A percentile compares a stretch with the other conserved stretches of the same genome.
Conservation (phyloP, 164 flowering plant species). For the Magnolia sinica region DNA sequence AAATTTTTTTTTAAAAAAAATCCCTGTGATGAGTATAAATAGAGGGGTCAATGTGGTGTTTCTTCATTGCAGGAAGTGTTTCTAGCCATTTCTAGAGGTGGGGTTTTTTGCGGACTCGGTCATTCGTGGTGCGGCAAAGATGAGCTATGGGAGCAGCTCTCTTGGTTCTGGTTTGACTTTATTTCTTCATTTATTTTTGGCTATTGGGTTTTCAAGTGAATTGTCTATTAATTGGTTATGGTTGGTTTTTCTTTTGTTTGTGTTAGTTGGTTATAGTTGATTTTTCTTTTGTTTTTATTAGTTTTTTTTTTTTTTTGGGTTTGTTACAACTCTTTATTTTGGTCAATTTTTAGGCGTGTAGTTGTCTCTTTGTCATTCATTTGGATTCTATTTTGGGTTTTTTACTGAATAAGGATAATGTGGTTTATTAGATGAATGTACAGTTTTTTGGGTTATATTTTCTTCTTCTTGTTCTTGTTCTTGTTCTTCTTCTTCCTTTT, state of each 20-base stretch:
- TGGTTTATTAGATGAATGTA: not conserved
- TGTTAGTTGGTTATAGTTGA: not conserved
- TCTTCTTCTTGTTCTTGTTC: no score
- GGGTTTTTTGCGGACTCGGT: slow-evolving; percentile 8
- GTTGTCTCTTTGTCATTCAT: not conserved
- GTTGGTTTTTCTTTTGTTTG: not conserved
- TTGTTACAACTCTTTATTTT: no score
- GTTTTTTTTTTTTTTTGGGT: no score
- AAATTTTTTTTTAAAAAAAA: no score
- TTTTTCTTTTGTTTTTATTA: no score
- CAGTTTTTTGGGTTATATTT: no score
- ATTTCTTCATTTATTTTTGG: not conserved
- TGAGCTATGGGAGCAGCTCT: slow-evolving; percentile 65
- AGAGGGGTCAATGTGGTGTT: slow-evolving; percentile 31
- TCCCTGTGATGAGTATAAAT: slow-evolving; percentile 52
- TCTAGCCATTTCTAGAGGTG: slow-evolving; percentile 24
- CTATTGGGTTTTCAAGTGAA: not conserved
- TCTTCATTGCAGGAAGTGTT: slow-evolving; percentile 46
- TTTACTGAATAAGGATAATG: not conserved
- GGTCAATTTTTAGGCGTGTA: not conserved
- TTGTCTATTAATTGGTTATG: no score
- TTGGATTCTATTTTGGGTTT: not conserved
- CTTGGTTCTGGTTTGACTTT: slow-evolving; percentile 68
- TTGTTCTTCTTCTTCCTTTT: no score
- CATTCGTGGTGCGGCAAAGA: slow-evolving; percentile 20